Evolutionary conservation across 2,329 filamentous ascomycete genomes (phyloP).

Genomic region (Paraconiothyrium sp.): DNA sequence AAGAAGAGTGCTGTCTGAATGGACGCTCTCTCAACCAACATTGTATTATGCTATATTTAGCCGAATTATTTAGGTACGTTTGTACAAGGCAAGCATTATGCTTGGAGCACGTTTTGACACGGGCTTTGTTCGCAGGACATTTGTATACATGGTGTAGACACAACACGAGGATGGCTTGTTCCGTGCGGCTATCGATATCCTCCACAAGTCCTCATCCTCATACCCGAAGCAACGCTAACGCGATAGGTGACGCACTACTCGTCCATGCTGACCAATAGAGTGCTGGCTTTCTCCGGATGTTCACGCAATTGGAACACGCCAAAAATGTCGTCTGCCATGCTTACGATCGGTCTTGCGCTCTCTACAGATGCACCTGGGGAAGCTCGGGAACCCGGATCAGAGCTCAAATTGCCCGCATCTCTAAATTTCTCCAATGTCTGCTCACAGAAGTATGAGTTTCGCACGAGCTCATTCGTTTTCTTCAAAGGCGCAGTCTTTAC

Average conservation of each 20-base stretch:
- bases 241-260: neutral
- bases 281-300: neutral
- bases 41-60: neutral
- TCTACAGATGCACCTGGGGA: slow-evolving; percentile 16
- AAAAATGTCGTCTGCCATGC: neutral
- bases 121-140: neutral
- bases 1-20: neutral
- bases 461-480: neutral
- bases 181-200: slow-evolving; percentile 5
- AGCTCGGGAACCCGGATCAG: slow-evolving; percentile 28
- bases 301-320: too few species aligned
- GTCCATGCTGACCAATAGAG: neutral
- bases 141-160: neutral
- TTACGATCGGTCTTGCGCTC: neutral
- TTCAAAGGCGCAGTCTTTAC: neutral
- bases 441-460: neutral
- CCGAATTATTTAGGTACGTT: neutral
- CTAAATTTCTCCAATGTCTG: neutral
- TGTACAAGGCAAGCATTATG: neutral
- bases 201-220: neutral
- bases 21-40: neutral
- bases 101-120: too few species aligned
- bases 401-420: slow-evolving; percentile 4
- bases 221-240: neutral
- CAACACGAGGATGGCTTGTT: neutral